phyloP scores from a whole-genome alignment of 2,329 filamentous ascomycete species.

The Penicillium sp. region DNA sequence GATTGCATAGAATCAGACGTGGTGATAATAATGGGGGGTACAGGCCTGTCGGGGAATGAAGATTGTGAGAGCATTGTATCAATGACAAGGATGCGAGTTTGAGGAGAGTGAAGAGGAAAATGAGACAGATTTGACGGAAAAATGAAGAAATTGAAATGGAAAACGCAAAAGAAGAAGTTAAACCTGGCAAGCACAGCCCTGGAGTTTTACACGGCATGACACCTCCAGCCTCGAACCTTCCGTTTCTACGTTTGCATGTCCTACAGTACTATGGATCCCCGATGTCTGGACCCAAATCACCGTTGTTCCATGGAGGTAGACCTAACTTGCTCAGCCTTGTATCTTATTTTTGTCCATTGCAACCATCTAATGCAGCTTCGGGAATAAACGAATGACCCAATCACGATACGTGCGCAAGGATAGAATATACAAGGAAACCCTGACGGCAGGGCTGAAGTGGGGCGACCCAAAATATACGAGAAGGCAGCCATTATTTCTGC shows the following conservation, averaged over 20 bases:
- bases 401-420: neutral
- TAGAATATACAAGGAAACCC: neutral
- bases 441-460: neutral
- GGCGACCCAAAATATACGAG: neutral
- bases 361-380: neutral
- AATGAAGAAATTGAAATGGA: neutral
- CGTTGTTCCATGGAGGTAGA: neutral
- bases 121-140: neutral
- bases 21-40: constrained; percentile 12
- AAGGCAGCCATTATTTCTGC: no score
- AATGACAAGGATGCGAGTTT: neutral
- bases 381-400: neutral
- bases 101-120: no score
- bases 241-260: neutral
- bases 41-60: neutral
- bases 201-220: neutral
- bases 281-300: neutral
- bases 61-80: neutral
- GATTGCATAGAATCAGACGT: neutral
- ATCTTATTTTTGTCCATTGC: neutral
- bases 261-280: neutral
- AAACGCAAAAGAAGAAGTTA: neutral
- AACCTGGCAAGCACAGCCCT: neutral
- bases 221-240: neutral
- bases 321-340: neutral